Conservation (phyloP, 2,329 filamentous ascomycete species). For the Aspergillus puulaauensis region DNA sequence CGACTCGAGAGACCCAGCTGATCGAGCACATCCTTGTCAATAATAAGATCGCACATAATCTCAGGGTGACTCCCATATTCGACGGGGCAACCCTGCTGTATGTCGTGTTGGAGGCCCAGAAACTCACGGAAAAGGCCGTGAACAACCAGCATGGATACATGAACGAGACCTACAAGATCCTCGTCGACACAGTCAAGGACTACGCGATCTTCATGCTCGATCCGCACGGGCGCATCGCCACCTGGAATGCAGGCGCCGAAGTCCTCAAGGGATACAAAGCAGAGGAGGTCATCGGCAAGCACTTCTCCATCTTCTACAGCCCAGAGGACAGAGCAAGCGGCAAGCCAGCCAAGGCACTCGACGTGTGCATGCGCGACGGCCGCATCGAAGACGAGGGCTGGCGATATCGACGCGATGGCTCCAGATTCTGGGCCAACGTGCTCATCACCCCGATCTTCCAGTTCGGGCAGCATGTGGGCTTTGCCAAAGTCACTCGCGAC, state of each 20-base stretch:
- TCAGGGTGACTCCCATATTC: slow-evolving; percentile 46
- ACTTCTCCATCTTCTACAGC: slow-evolving; percentile 60
- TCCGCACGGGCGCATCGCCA: slow-evolving; percentile 54
- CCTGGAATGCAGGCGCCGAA: slow-evolving; percentile 59
- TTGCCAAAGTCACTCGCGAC: slow-evolving; percentile 60
- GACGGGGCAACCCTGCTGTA: slow-evolving; percentile 41
- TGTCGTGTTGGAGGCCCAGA: slow-evolving; percentile 44
- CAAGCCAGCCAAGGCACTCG: slow-evolving; percentile 55
- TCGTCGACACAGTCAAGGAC: slow-evolving; percentile 62
- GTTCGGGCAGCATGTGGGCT: slow-evolving; percentile 54
- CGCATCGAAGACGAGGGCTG: slow-evolving; percentile 61
- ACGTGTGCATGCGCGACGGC: slow-evolving; percentile 55
- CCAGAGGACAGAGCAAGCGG: slow-evolving; percentile 49
- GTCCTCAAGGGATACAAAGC: slow-evolving; percentile 56
- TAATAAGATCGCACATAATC: slow-evolving; percentile 18
- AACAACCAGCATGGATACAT: slow-evolving; percentile 47
- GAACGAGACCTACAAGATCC: slow-evolving; percentile 59
- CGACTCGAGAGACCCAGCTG: slow-evolving; percentile 34
- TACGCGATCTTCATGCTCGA: slow-evolving; percentile 65
- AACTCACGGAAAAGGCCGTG: slow-evolving; percentile 32
- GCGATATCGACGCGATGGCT: slow-evolving; percentile 60
- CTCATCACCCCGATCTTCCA: slow-evolving; percentile 58
- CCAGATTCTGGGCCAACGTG: slow-evolving; percentile 61
- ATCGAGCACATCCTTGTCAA: slow-evolving; percentile 30
- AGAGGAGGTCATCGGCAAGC: slow-evolving; percentile 57